A percentile compares a stretch with the other conserved stretches of the same genome.
Conservation (phyloP, 768 basidiomycete species). For the Auricularia auricula-judae region DNA sequence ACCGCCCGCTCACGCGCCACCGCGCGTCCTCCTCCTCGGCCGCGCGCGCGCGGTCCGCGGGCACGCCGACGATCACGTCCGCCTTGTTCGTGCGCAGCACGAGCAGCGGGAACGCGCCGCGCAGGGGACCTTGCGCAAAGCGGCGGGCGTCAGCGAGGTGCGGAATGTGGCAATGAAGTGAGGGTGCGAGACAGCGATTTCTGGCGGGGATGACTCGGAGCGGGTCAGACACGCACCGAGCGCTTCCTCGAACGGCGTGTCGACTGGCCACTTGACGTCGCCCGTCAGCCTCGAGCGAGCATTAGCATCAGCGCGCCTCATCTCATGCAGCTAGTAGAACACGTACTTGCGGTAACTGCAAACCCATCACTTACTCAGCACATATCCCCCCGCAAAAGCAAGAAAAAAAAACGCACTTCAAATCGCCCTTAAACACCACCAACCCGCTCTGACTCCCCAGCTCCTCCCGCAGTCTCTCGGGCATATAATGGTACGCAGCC, state of each 20-base stretch:
- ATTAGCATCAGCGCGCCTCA: no score
- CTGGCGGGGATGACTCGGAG: no score
- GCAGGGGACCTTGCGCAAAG: conserved; percentile 48
- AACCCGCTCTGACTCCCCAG: conserved; percentile 43
- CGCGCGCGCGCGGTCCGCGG: conserved; percentile 53
- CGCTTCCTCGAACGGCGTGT: conserved; percentile 62
- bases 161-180: not conserved
- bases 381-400: not conserved
- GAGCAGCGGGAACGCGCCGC: conserved; percentile 67
- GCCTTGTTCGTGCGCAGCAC: conserved; percentile 92
- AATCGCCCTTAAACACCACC: conserved; percentile 87
- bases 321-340: no score
- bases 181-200: no score
- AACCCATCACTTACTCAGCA: not conserved
- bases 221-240: conserved; percentile 36
- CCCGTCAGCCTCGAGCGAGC: conserved; percentile 55
- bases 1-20: conserved; percentile 80
- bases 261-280: conserved; percentile 79
- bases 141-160: conserved; percentile 1
- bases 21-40: conserved; percentile 49
- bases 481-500: conserved; percentile 69
- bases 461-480: conserved; percentile 34
- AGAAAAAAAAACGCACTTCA: conserved; percentile 55
- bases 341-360: conserved; percentile 43
- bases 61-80: conserved; percentile 81